Evolutionary conservation across 2,329 filamentous ascomycete species (phyloP), one percentile per base, ranked within the genome.

Genomic region (Ophiosphaerella herpotricha): DNA sequence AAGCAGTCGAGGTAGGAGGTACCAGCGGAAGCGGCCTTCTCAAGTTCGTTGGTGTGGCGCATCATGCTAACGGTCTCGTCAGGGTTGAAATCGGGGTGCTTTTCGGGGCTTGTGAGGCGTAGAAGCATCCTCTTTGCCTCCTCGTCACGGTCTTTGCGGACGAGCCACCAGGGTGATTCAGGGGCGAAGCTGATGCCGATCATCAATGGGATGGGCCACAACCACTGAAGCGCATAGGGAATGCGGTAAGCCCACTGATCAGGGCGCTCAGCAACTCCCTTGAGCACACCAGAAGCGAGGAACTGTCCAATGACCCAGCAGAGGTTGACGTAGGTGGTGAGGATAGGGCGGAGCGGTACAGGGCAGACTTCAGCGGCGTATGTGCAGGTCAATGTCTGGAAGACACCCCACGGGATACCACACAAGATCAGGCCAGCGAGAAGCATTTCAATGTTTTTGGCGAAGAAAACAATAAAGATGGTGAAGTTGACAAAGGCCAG

Each of bases 1-100:
- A 96, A 95, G 77, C 91, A 96, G 71, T 96, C 91, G 60, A 83
- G 73, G 73, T 94, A 96, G 33, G 82, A 85, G 7, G 88, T 84
- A 33, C 90, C 90, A 11, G 77, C 77, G 34, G 64, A 64, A 7
- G 90, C 86, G 71, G 84, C 78, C 66, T 89, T 82, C 70, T 96
- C 91, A 12, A 95, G 77, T 1, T 88, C 87, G 5, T 89, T 91
- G 4, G 91, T 96, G 67, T 94, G 89, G 4, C 90, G 84, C 88
- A 96, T 96, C 90, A 96, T 94, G 61, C 89, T 86, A 53, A 96
- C 81, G 0, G 89, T 94, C 35, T 72, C 63, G 48, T 72, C 64
- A 43, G 63, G 61, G 40, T 71, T 67, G 62, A 70, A 70, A 32
- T 86, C 81, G 5, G 60, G 55, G 29, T 67, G 58, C 51, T 62